These are phyloP conservation scores for Vitis cinerea DNA, from an alignment of 164 flowering plant species.

Conservation along the genomic window DNA sequence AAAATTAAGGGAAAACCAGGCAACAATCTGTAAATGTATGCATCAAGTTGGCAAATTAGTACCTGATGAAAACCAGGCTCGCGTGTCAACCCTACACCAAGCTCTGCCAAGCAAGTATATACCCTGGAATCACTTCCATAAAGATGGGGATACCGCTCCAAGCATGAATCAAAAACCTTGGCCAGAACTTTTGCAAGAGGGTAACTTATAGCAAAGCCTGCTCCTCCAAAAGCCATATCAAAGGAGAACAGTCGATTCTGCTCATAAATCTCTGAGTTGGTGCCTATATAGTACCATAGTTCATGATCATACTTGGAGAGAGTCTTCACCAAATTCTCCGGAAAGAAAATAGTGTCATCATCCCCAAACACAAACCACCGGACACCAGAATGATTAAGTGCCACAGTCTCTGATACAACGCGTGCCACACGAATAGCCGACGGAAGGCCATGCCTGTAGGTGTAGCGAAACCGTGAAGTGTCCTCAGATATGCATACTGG, in stretches of 20 bases:
- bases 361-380: conserved; percentile 69
- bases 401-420: conserved; percentile 46
- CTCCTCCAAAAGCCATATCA: conserved; percentile 62
- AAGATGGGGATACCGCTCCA: conserved; percentile 52
- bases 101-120: conserved; percentile 51
- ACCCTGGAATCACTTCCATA: conserved; percentile 62
- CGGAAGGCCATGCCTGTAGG: conserved; percentile 34
- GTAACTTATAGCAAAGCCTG: conserved; percentile 63
- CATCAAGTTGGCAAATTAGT: neutral
- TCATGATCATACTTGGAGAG: conserved; percentile 56
- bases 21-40: no score
- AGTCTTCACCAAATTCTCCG: conserved; percentile 49
- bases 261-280: conserved; percentile 47
- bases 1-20: neutral
- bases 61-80: conserved; percentile 75
- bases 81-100: conserved; percentile 47
- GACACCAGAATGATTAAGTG: conserved; percentile 33
- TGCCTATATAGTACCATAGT: conserved; percentile 56
- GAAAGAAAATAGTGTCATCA: conserved; percentile 59
- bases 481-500: conserved; percentile 48
- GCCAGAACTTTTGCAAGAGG: conserved; percentile 49
- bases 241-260: conserved; percentile 40
- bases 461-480: conserved; percentile 55
- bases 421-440: conserved; percentile 58
- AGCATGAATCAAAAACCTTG: conserved; percentile 50